Evolutionary conservation across 768 basidiomycete species (phyloP), one percentile per base, ranked within the genome.

Genomic region (Hypsizygus marmoreus): DNA sequence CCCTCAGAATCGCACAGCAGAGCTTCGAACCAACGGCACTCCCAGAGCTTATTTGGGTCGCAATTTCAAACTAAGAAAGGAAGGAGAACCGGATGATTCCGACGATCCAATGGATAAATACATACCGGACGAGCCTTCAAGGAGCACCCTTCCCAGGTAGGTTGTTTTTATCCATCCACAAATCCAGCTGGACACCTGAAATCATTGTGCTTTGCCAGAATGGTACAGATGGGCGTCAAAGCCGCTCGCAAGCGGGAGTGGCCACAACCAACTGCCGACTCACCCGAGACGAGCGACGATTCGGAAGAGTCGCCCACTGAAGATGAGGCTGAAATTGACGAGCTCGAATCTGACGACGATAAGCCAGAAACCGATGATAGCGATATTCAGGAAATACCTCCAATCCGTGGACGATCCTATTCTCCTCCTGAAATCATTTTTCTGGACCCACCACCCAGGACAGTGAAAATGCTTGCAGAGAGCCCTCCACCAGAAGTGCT

Each of bases 161-260:
- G 36, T 13, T 24, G 9, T 13, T 11, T 23, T 14, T 19, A 3
- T 40, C 7, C n/a, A n/a, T n/a, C n/a, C n/a, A n/a, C n/a, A n/a
- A n/a, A 32, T 17, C n/a, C 39, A 24, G 22, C 9, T 14, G 25
- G 16, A 29, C 13, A n/a, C 24, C 8, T 31, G 4, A 13, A 9
- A 42, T 12, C n/a, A 24, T 23, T 33, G 28, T 16, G 13, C 24
- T 17, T 13, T 41, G 1, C 23, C 14, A 54, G 53, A 8, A 11
- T 23, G 6, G 28, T 35, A n/a, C 56, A 57, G 33, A 38, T 30
- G 19, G 56, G 42, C 0, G 10, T 50, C 11, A 57, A 57, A 48
- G 56, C 49, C n/a, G 56, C 56, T 16, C 56, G 56, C 23, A 57
- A 57, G 42, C 50, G 48, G 14, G 53, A 55, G 50, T 57, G 53